Evolutionary conservation across 345 rosid genomes (phyloP).

Genomic region (Aegle marmelos): DNA sequence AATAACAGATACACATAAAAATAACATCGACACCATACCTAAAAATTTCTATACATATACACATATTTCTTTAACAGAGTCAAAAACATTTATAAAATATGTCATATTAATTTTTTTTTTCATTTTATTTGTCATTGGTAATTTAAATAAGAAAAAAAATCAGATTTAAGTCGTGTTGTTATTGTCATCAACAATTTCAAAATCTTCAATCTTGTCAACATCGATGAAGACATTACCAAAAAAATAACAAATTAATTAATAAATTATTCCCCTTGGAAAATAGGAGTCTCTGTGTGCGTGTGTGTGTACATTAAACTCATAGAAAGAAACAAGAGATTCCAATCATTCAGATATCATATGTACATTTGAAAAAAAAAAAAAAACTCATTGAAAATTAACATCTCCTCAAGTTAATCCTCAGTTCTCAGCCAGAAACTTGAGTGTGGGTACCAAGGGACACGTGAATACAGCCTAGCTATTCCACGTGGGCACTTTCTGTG

Average conservation of each 20-base stretch:
- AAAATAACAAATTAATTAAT: not conserved
- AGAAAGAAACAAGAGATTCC: not conserved
- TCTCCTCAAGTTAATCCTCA: not conserved
- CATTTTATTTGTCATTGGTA: too few relatives aligned
- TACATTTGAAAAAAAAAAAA: not conserved
- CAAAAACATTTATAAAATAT: too few relatives aligned
- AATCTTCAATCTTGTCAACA: not conserved
- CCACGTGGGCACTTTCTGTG: not conserved
- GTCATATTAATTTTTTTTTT: too few relatives aligned
- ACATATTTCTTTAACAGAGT: too few relatives aligned
- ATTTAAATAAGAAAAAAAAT: too few relatives aligned
- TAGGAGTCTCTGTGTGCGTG: not conserved
- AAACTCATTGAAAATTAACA: not conserved
- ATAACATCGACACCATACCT: accelerated
- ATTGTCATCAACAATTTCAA: not conserved
- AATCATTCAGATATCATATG: constrained; percentile 22
- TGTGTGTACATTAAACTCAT: not conserved
- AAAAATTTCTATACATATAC: too few relatives aligned
- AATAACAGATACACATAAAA: too few relatives aligned
- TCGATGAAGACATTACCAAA: not conserved
- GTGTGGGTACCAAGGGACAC: not conserved
- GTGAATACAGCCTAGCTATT: not conserved
- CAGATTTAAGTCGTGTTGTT: not conserved
- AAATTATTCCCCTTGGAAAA: not conserved
- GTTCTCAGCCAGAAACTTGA: constrained; percentile 1